Evolutionary conservation across 2,329 filamentous ascomycete species (phyloP).

Genomic region (Ophiocordyceps australis): DNA sequence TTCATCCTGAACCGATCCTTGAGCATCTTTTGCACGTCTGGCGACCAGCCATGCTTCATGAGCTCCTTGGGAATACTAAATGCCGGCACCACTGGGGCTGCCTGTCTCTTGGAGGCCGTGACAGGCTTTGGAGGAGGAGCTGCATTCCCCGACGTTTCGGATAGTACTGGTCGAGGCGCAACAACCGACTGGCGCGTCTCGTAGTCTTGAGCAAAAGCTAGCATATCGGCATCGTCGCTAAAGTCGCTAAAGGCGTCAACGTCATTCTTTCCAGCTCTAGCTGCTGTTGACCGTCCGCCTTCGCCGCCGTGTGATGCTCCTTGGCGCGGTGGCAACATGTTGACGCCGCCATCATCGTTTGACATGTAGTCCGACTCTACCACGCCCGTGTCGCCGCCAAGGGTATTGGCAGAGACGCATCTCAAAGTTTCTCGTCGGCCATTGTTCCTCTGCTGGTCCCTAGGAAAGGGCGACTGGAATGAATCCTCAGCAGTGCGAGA

Average conservation of each 20-base stretch:
- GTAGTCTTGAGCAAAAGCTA: conserved; percentile 30
- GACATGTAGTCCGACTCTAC: too few species aligned
- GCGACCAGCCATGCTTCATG: conserved; percentile 65
- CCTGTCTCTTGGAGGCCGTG: conserved; percentile 12
- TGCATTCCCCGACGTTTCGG: conserved; percentile 30
- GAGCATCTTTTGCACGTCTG: conserved; percentile 64
- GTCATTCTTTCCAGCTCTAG: too few species aligned
- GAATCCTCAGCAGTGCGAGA: conserved; percentile 8
- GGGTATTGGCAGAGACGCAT: too few species aligned
- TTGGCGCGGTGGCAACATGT: too few species aligned
- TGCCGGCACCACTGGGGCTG: conserved; percentile 7
- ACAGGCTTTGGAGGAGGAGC: conserved; percentile 12
- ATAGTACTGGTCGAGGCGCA: conserved; percentile 18
- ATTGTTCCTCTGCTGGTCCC: conserved; percentile 6
- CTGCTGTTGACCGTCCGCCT: too few species aligned
- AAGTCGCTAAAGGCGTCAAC: conserved; percentile 25
- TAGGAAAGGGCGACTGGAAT: conserved; percentile 8
- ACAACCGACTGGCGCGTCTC: conserved; percentile 20
- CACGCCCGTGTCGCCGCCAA: too few species aligned
- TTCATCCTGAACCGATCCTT: conserved; percentile 70
- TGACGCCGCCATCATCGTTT: too few species aligned
- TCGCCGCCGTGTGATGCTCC: conserved; percentile 3
- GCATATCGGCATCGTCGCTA: conserved; percentile 31
- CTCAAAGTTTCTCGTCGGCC: too few species aligned
- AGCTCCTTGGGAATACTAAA: conserved; percentile 27